Percentiles rank a stretch among this genome's conserved stretches.
phyloP scores from a whole-genome alignment of 1,284 basidiomycete species.

The Ganoderma sinense region DNA sequence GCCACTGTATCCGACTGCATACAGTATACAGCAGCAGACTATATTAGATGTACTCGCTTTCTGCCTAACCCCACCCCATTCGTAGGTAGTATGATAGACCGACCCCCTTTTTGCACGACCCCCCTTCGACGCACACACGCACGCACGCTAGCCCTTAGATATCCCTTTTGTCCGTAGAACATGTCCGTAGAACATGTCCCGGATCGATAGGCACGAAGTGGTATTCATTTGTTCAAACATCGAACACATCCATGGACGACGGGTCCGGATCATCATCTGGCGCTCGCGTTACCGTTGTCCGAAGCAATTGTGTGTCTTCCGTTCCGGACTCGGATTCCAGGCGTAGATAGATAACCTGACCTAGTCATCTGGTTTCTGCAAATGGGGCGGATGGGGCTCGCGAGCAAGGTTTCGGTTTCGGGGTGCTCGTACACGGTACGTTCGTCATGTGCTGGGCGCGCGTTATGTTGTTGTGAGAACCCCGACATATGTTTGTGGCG shows the following conservation, averaged over 20 bases:
- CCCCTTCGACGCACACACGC: background rate
- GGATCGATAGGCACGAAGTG: background rate
- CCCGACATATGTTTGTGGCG: background rate
- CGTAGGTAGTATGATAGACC: slow-evolving; percentile 8
- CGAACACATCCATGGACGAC: background rate
- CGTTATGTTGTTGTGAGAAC: background rate
- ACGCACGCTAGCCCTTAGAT: background rate
- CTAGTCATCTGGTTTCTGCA: background rate
- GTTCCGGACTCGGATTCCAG: background rate
- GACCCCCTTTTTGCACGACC: background rate
- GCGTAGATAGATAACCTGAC: background rate
- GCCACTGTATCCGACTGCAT: slow-evolving; percentile 13
- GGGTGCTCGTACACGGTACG: background rate
- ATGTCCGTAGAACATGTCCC: background rate
- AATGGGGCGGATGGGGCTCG: background rate
- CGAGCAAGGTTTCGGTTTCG: background rate
- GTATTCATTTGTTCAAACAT: background rate
- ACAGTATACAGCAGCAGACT: slow-evolving; percentile 7
- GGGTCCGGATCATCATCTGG: background rate
- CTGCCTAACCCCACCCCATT: too few relatives aligned
- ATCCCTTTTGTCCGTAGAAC: background rate
- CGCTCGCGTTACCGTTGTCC: background rate
- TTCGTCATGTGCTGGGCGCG: too few relatives aligned
- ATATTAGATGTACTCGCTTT: slow-evolving; percentile 9
- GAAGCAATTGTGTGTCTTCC: background rate